These are phyloP conservation scores for Plasmodium vinckei DNA, from an alignment of 169 alveolate genomes.

Conservation along the genomic window DNA sequence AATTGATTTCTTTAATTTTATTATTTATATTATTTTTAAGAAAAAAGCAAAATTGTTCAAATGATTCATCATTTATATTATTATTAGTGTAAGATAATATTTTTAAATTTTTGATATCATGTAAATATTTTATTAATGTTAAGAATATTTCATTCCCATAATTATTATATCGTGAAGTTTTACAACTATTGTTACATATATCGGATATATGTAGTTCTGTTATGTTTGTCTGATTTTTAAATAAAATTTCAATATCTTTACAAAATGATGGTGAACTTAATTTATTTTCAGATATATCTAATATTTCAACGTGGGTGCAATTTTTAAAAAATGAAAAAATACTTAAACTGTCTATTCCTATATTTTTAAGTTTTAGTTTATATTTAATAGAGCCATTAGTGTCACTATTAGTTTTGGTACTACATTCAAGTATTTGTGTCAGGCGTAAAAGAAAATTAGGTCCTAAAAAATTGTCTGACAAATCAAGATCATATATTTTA, in stretches of 20 bases:
- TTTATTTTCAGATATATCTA: constrained; percentile 41
- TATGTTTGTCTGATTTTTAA: constrained; percentile 12
- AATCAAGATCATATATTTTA: constrained; percentile 24
- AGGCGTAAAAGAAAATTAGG: constrained; percentile 9
- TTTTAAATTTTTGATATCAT: constrained; percentile 8
- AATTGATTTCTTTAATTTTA: constrained; percentile 28
- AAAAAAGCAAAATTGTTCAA: constrained; percentile 16
- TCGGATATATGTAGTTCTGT: constrained; percentile 36
- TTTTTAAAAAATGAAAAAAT: background rate
- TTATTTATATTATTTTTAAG: constrained; percentile 23
- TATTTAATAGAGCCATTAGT: background rate
- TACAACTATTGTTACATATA: background rate
- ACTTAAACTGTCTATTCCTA: background rate
- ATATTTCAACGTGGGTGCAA: constrained; percentile 20
- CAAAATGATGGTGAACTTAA: constrained; percentile 1
- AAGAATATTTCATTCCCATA: constrained; percentile 7
- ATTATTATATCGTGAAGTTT: background rate
- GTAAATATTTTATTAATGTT: background rate
- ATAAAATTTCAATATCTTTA: constrained; percentile 23
- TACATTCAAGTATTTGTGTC: constrained; percentile 1
- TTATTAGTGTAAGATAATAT: constrained; percentile 30
- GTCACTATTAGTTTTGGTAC: background rate
- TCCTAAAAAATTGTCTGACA: constrained; percentile 35
- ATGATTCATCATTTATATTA: constrained; percentile 31
- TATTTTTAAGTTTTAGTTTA: constrained; percentile 24